Evolutionary conservation across 2,329 filamentous ascomycete genomes (phyloP), one percentile per base, ranked within the genome.

Genomic region (Cytospora piceae): DNA sequence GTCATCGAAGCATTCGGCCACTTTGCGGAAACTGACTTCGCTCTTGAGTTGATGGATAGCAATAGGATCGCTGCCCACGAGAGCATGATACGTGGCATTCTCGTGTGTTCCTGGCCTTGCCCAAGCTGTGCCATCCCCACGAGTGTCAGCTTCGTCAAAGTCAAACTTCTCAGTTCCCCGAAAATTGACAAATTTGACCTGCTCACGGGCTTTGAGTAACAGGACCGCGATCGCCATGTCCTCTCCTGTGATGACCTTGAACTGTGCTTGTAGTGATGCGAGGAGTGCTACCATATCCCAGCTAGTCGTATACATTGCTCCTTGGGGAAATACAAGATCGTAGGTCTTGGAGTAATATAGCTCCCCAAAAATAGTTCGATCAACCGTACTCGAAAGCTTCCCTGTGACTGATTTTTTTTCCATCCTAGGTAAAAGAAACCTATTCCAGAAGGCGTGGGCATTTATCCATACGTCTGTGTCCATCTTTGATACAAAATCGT

Each of bases 391-490:
- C 37, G 59, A 59, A 5, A 61, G 31, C 0, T 31, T 37, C 1
- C 68, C 67, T 4, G 59, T 69, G n/a, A 46, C 17, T n/a, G 39
- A 17, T 7, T 63, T 52, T 31, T 70, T 69, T 46, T 69, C 68
- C 32, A 76, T 51, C 17, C 69, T 56, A 0, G 72, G 74, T 4
- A 56, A 37, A 1, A 76, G 70, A 59, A 71, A 75, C 5, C 70
- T 65, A 27, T 75, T 69, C 72, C 72, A 76, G 68, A 77, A 75
- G 0, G 67, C 72, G 32, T 71, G 70, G 2, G 74, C 73, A 52
- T 77, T 75, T 61, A 77, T 60, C 70, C 71, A 77, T 11, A 74
- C 59, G 64, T 76, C 75, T 0, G 74, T 75, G 52, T 77, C 75
- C 53, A 76, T 66, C 66, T 77, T 76, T 37, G 74, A 72, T 20